These are phyloP conservation scores for Hypoxylon sp. DNA, from an alignment of 2,329 filamentous ascomycete genomes.

Conservation along the genomic window DNA sequence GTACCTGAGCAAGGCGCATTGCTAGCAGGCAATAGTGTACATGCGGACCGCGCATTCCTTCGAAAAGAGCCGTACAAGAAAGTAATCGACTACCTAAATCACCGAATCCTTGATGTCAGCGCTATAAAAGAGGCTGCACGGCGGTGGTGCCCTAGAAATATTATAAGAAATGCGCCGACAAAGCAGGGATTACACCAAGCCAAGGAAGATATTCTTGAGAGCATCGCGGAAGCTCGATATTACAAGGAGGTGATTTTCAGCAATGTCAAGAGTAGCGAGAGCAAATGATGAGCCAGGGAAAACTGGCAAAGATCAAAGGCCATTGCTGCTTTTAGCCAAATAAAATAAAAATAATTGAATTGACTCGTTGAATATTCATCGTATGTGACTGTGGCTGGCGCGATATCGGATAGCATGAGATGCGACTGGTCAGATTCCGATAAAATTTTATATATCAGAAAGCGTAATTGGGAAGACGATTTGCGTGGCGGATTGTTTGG, in stretches of 20 bases:
- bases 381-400: slow-evolving; percentile 28
- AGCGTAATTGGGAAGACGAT: slow-evolving; percentile 26
- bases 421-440: slow-evolving; percentile 17
- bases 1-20: slow-evolving; percentile 79
- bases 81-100: slow-evolving; percentile 84
- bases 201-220: slow-evolving; percentile 91
- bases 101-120: slow-evolving; percentile 93
- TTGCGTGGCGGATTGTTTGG: slow-evolving; percentile 45
- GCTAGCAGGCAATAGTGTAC: slow-evolving; percentile 92
- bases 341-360: slow-evolving; percentile 5
- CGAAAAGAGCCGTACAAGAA: slow-evolving; percentile 78
- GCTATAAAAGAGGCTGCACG: slow-evolving; percentile 90
- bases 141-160: slow-evolving; percentile 79
- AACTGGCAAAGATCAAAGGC: neutral
- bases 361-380: slow-evolving; percentile 1
- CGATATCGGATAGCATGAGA: slow-evolving; percentile 24
- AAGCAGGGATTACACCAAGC: slow-evolving; percentile 88
- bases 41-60: slow-evolving; percentile 89
- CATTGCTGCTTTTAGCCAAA: neutral
- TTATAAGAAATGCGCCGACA: slow-evolving; percentile 73
- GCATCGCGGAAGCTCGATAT: slow-evolving; percentile 90
- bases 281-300: neutral
- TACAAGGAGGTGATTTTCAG: slow-evolving; percentile 80
- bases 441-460: slow-evolving; percentile 7
- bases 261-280: neutral